These are phyloP conservation scores for Suhomyces maxii DNA, from an alignment of 1,139 yeast species.

Conservation along the genomic window DNA sequence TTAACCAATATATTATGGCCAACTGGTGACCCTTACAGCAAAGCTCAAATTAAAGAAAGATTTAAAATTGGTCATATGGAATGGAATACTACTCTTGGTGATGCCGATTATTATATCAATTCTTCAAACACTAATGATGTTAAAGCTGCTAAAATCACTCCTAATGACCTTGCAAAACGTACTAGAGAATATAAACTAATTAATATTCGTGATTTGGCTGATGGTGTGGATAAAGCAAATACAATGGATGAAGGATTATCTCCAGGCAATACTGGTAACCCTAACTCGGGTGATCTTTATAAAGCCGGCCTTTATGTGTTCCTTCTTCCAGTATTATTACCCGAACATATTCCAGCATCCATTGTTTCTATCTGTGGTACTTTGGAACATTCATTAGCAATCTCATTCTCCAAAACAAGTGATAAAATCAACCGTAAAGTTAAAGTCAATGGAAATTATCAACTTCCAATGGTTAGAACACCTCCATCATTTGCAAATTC, in stretches of 20 bases:
- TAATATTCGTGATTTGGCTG: conserved; percentile 22
- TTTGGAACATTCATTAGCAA: conserved; percentile 36
- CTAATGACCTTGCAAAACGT: conserved; percentile 37
- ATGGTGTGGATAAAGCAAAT: conserved; percentile 6
- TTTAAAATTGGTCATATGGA: conserved; percentile 49
- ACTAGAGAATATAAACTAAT: conserved; percentile 37
- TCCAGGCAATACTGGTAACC: not conserved
- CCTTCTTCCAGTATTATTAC: conserved; percentile 67
- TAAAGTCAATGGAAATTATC: conserved; percentile 31
- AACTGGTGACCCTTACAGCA: conserved; percentile 52
- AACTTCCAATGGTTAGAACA: conserved; percentile 62
- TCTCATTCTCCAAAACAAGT: conserved; percentile 33
- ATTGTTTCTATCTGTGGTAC: conserved; percentile 57
- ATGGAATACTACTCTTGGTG: conserved; percentile 46
- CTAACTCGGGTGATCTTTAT: conserved; percentile 20
- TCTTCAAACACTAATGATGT: conserved; percentile 38
- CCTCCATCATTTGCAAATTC: conserved; percentile 81
- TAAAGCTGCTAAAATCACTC: conserved; percentile 27
- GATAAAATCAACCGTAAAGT: conserved; percentile 39
- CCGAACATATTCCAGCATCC: conserved; percentile 72
- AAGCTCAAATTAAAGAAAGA: conserved; percentile 40
- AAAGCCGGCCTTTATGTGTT: conserved; percentile 82
- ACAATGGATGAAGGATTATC: conserved; percentile 4
- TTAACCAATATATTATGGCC: conserved; percentile 52
- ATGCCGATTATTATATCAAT: conserved; percentile 51